Evolutionary conservation across 805 yeast genomes (phyloP).

Genomic region (Yarrowia alimentaria): DNA sequence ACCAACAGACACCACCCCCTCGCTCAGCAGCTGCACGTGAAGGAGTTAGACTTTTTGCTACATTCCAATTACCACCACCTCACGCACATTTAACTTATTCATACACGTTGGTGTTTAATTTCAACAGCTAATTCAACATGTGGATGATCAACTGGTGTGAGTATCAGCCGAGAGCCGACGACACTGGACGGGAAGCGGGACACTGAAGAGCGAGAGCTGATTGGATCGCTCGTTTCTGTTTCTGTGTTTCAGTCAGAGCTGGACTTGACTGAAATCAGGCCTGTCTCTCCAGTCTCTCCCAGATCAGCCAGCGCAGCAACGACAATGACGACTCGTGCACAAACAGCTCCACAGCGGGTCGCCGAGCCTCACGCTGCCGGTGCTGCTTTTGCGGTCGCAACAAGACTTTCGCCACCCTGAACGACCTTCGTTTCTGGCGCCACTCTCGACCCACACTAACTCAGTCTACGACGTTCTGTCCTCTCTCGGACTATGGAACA

Average conservation of each 20-base stretch:
- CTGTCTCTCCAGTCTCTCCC: too few relatives aligned
- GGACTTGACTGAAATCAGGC: too few relatives aligned
- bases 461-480: constrained; percentile 72
- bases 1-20: not conserved
- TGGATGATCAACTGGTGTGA: constrained; percentile 50
- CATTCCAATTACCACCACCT: constrained; percentile 23
- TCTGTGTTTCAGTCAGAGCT: not conserved
- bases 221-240: too few relatives aligned
- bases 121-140: constrained; percentile 36
- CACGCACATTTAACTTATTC: constrained; percentile 19
- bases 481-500: constrained; percentile 81
- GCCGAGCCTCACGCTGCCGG: too few relatives aligned
- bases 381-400: too few relatives aligned
- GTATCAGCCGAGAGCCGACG: too few relatives aligned
- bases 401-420: too few relatives aligned
- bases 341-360: not conserved
- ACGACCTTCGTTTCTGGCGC: not conserved
- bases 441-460: not conserved
- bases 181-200: too few relatives aligned
- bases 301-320: too few relatives aligned
- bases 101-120: not conserved
- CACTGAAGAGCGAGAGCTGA: too few relatives aligned
- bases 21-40: constrained; percentile 15
- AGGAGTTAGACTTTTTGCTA: constrained; percentile 7
- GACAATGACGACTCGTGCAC: too few relatives aligned